A percentile compares a stretch with the other conserved stretches of the same genome.
Evolutionary conservation across 768 basidiomycete genomes (phyloP).

Genomic region (Tylopilus cervinicoccineus): DNA sequence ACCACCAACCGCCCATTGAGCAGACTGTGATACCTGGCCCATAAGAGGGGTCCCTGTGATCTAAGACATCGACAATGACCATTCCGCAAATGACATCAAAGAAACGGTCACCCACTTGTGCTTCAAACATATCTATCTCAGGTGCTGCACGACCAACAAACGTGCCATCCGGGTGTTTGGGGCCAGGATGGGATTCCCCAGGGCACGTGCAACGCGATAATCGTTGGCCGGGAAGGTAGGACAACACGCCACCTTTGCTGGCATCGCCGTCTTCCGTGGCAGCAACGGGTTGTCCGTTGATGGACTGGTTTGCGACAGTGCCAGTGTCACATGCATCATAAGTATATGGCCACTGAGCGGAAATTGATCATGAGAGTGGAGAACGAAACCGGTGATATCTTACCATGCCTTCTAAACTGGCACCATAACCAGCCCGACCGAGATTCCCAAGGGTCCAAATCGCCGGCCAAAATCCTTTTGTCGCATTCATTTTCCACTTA

Average conservation of each 20-base stretch:
- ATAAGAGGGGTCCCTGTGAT: slow-evolving; percentile 42
- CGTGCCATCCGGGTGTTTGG: slow-evolving; percentile 64
- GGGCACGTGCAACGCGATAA: slow-evolving; percentile 84
- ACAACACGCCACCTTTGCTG: slow-evolving; percentile 45
- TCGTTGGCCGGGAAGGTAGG: slow-evolving; percentile 76
- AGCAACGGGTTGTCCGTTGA: slow-evolving; percentile 62
- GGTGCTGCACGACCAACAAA: slow-evolving; percentile 83
- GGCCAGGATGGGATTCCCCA: slow-evolving; percentile 82
- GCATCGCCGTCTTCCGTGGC: slow-evolving; percentile 58
- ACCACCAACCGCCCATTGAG: slow-evolving; percentile 70
- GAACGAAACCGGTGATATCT: slow-evolving; percentile 7
- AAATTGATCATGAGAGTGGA: not conserved
- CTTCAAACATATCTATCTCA: slow-evolving; percentile 90
- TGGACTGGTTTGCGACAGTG: slow-evolving; percentile 76
- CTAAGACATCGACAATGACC: slow-evolving; percentile 32
- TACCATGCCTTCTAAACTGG: slow-evolving; percentile 51
- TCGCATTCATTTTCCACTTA: slow-evolving; percentile 2
- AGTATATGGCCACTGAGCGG: slow-evolving; percentile 57
- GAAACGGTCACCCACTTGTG: slow-evolving; percentile 40
- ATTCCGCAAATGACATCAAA: slow-evolving; percentile 7
- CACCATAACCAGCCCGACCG: slow-evolving; percentile 68
- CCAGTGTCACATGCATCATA: slow-evolving; percentile 82
- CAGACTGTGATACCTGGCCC: slow-evolving; percentile 76
- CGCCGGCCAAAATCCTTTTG: slow-evolving; percentile 46
- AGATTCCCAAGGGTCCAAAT: slow-evolving; percentile 59